phyloP scores from a whole-genome alignment of 108 stramenopile species.

The Licmophora abbreviata region DNA sequence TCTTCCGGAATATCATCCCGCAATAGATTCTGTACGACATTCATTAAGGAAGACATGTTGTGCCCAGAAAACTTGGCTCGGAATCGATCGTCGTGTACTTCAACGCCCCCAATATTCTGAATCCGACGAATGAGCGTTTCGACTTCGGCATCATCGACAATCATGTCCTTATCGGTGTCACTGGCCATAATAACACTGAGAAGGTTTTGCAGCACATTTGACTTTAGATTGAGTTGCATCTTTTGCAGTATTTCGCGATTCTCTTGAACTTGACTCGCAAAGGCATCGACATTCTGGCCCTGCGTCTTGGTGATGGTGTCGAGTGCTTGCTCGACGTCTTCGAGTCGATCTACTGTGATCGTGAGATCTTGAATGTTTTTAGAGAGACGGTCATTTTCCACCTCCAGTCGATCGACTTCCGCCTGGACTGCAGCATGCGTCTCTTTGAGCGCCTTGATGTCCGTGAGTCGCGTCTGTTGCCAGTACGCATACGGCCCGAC shows the following conservation, averaged over 20 bases:
- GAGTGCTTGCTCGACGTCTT: conserved; percentile 60
- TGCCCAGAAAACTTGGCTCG: no score
- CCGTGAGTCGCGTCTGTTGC: conserved; percentile 69
- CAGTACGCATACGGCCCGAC: conserved; percentile 63
- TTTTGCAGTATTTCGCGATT: conserved; percentile 44
- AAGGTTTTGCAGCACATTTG: conserved; percentile 60
- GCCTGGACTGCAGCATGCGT: conserved; percentile 36
- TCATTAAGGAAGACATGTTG: conserved; percentile 41
- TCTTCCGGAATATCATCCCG: conserved; percentile 31
- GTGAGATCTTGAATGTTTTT: conserved; percentile 48
- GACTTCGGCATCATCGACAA: conserved; percentile 53
- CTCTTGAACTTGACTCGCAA: conserved; percentile 56
- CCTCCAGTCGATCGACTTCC: conserved; percentile 47
- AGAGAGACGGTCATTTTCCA: conserved; percentile 42
- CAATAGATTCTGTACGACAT: conserved; percentile 59
- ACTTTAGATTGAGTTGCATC: conserved; percentile 51
- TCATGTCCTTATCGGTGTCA: conserved; percentile 43
- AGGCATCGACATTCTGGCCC: conserved; percentile 45
- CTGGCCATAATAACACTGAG: conserved; percentile 49
- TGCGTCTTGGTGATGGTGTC: conserved; percentile 58
- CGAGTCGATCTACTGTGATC: conserved; percentile 42
- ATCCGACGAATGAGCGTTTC: conserved; percentile 36
- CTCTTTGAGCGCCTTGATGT: conserved; percentile 57
- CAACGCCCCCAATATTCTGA: conserved; percentile 49
- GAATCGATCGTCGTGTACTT: conserved; percentile 46